These are phyloP conservation scores for Acmispon strigosus DNA, from an alignment of 306 rosid genomes.

Conservation along the genomic window DNA sequence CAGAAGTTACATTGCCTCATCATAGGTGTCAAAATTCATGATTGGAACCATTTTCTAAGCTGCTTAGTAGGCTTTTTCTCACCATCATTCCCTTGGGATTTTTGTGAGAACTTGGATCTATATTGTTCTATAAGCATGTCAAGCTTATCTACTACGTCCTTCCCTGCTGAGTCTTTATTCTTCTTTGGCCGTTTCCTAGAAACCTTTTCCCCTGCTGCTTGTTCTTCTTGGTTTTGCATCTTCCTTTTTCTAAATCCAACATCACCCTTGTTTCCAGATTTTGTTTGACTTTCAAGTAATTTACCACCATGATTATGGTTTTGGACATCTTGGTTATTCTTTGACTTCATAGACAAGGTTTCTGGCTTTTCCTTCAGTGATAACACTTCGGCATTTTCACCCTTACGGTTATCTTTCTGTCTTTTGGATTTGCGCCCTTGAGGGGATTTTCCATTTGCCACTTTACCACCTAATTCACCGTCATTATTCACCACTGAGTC, in stretches of 20 bases:
- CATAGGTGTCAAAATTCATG: constrained; percentile 20
- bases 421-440: constrained; percentile 39
- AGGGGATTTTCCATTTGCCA: constrained; percentile 25
- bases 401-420: constrained; percentile 39
- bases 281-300: constrained; percentile 8
- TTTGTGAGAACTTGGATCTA: constrained; percentile 57
- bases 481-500: constrained; percentile 18
- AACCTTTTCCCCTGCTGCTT: constrained; percentile 28
- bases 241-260: constrained; percentile 44
- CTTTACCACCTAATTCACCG: constrained; percentile 18
- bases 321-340: constrained; percentile 22
- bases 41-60: constrained; percentile 77
- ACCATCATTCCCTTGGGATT: constrained; percentile 35
- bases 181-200: constrained; percentile 45
- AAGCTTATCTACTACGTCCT: constrained; percentile 67
- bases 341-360: constrained; percentile 22
- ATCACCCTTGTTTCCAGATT: constrained; percentile 20
- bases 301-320: constrained; percentile 31
- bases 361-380: constrained; percentile 14
- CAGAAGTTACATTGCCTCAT: constrained; percentile 1
- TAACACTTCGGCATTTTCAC: not conserved
- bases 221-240: constrained; percentile 33
- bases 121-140: constrained; percentile 89
- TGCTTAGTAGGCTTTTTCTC: constrained; percentile 48
- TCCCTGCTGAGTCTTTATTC: constrained; percentile 60